These are phyloP conservation scores for Podosphaera xanthii DNA, from an alignment of 2,329 filamentous ascomycete genomes.

Conservation along the genomic window DNA sequence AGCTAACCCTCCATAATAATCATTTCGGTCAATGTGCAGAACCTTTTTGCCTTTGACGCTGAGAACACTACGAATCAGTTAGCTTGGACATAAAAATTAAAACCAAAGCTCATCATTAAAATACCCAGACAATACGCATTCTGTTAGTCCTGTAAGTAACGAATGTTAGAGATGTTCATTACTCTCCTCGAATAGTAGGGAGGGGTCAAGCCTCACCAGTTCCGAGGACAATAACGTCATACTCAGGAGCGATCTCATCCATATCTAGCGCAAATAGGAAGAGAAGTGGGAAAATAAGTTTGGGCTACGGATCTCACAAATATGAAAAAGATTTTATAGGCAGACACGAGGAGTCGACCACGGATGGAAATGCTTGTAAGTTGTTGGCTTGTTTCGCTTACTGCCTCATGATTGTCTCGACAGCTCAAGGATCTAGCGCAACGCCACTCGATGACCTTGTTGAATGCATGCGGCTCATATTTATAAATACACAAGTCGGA, in stretches of 20 bases:
- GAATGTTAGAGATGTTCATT: conserved; percentile 7
- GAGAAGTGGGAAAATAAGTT: conserved; percentile 3
- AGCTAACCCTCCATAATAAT: conserved; percentile 81
- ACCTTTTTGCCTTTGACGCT: conserved; percentile 99
- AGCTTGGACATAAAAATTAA: conserved; percentile 5
- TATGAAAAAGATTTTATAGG: conserved; percentile 2
- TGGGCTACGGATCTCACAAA: conserved; percentile 2
- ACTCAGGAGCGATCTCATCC: conserved; percentile 96
- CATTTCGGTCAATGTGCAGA: conserved; percentile 93
- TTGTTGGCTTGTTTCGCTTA: neutral
- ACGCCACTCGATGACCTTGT: neutral
- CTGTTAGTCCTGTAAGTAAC: conserved; percentile 54
- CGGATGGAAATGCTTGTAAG: neutral
- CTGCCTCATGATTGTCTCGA: neutral
- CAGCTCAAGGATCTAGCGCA: neutral
- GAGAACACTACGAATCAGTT: conserved; percentile 40
- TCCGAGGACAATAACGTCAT: conserved; percentile 96
- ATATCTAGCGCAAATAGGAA: conserved; percentile 28
- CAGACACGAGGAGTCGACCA: conserved; percentile 1
- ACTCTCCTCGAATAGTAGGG: conserved; percentile 9
- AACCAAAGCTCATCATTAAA: conserved; percentile 7
- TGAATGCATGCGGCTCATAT: neutral
- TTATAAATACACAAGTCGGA: neutral
- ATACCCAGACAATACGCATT: conserved; percentile 97
- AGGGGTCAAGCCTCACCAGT: conserved; percentile 44